Evolutionary conservation across 345 rosid species (phyloP).

Genomic region (Ailanthus altissimus): DNA sequence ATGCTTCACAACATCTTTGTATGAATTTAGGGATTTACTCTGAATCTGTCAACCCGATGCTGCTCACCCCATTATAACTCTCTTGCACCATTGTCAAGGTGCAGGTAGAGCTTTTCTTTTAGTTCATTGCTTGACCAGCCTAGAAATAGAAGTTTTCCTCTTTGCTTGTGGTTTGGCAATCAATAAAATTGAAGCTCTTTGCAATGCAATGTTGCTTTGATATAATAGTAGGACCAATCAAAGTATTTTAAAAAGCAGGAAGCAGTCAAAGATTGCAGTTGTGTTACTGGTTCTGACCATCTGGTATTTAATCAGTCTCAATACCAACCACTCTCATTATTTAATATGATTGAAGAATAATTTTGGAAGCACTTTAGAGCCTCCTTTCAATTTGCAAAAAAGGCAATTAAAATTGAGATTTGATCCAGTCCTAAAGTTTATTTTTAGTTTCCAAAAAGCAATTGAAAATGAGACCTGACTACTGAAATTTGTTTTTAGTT

Average conservation of each 20-base stretch:
- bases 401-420: constrained; percentile 9
- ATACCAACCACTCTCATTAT: constrained; percentile 22
- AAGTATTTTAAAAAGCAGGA: constrained; percentile 13
- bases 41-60: not conserved
- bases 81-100: not conserved
- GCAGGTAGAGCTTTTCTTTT: constrained; percentile 6
- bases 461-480: not conserved
- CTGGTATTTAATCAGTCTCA: constrained; percentile 14
- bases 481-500: too few relatives aligned
- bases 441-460: not conserved
- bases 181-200: not conserved
- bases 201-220: constrained; percentile 6
- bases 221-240: constrained; percentile 3
- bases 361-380: not conserved
- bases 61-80: not conserved
- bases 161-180: constrained; percentile 8
- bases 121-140: not conserved
- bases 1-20: not conserved
- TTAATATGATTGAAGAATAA: not conserved
- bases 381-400: not conserved
- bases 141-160: not conserved
- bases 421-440: not conserved
- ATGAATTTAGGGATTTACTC: not conserved
- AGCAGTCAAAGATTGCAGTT: constrained; percentile 24
- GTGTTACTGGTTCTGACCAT: not conserved